Base-by-base conservation (phyloP, 139 green algal genomes). In the Limnomonas spitsbergensis region DNA sequence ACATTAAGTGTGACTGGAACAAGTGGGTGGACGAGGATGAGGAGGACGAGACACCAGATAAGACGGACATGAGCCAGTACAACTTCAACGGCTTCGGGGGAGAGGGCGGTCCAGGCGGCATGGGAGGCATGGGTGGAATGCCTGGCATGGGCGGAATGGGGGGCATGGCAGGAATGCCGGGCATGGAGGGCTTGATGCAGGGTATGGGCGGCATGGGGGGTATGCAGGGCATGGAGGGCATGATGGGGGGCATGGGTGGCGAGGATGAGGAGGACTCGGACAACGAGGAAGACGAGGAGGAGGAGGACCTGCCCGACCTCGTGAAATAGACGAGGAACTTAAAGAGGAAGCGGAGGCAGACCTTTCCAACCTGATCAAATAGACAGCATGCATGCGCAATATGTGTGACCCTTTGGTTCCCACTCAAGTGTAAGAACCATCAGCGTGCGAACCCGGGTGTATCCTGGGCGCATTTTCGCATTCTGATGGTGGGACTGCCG, bases 1-100 rank as follows among this genome's bases (percentile, higher is more conserved):
- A 87, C 82, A 82, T 87, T 40, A 87, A 87, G 70, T 78, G 54
- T 56, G 82, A 87, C 76, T 87, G 82, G 82, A 42, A 82, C 39
- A 87, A 87, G 79, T 86, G 84, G 82, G 76, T 87, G 24, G 85
- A 89, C 38, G 82, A 87, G 77, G 85, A 89, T 69, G 85, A 89
- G 70, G 81, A 85, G 81, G 85, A 86, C 0, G 85, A 87, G 52
- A 79, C 76, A 68, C 67, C 79, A 38, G 81, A 86, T 29, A 69
- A 42, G 39, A 77, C 84, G 66, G 82, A 87, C 54, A 76, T 82
- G 53, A 82, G 38, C 40, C 29, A 40, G 1, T 73, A 80, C 9
- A 67, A 89, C 71, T 85, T 89, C 68, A 76, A 34, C 27, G 38
- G 40, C 2, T 79, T 89, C 36, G 85, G 79, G 2, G 69, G 47